Evolutionary conservation across 164 flowering plant species (phyloP), one percentile per base, ranked within the genome.

Genomic region (Dillenia turbinata): DNA sequence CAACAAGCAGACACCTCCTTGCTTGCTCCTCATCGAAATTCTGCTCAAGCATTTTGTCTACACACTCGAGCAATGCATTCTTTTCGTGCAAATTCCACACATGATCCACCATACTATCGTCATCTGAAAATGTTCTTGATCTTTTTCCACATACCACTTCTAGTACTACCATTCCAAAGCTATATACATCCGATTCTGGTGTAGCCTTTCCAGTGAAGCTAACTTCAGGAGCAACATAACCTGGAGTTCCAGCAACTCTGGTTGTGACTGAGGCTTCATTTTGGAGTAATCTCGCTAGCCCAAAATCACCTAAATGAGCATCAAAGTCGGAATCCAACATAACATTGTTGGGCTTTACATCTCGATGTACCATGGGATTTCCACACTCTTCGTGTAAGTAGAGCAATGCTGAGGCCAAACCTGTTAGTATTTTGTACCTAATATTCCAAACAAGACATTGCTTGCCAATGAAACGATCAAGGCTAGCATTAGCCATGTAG

Each of bases 361-460:
- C 84, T 0, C 79, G 66, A 45, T 77, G 84, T 3, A 80, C 77
- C 16, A 77, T 71, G 17, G 72, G 70, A 15, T 50, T 66, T 4
- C 71, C 83, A 59, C 83, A 73, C 44, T 80, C 81, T 63, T 77
- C 74, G 19, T 80, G 83, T 17, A 80, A 73, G 60, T 77, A 80
- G 9, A 75, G 65, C 12, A 80, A 45, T 9, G 77, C 73, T 0
- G 84, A 80, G 9, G 84, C 84, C 46, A 80, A 47, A 5, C 81
- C 84, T 26, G 68, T 65, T 56, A 75, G 59, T 10, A 80, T 77
- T 26, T 80, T 73, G 69, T 55, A 70, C 59, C 81, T 70, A 1
- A 69, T 73, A 10, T 62, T 15, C 84, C 84, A 80, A 12, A 68
- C 67, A 9, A 80, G 74, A 51, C 44, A 59, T 5, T 24, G 40